Percentiles rank a stretch among this genome's conserved stretches.
Conservation (phyloP, 2,329 filamentous ascomycete genomes). For the Trichophyton verrucosum region DNA sequence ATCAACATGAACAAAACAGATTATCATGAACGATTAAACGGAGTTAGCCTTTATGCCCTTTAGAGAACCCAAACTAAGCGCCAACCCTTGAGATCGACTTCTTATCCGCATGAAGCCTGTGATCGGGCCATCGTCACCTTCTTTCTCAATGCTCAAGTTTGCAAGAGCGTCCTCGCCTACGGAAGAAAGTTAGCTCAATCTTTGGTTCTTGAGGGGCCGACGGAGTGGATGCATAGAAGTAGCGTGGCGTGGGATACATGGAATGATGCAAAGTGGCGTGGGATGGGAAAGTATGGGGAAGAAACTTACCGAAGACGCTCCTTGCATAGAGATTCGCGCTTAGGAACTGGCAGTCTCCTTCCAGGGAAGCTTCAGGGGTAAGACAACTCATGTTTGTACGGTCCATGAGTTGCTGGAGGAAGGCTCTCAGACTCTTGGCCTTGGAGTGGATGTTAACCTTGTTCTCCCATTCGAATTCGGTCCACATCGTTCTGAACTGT, state of each 20-base stretch:
- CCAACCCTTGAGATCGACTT: conserved; percentile 89
- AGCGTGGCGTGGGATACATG: neutral
- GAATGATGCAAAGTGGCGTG: too few species aligned
- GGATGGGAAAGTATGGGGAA: neutral
- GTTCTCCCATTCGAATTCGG: conserved; percentile 99
- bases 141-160: conserved; percentile 95
- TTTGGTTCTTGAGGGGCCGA: neutral
- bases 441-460: conserved; percentile 99
- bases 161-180: conserved; percentile 94
- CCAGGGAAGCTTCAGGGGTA: conserved; percentile 88
- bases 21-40: conserved; percentile 24
- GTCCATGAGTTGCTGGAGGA: conserved; percentile 89
- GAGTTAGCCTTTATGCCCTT: conserved; percentile 75
- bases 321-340: conserved; percentile 93
- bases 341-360: conserved; percentile 95
- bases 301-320: conserved; percentile 86
- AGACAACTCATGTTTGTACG: conserved; percentile 98
- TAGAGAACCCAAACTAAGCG: conserved; percentile 80
- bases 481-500: conserved; percentile 99
- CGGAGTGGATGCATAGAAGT: neutral
- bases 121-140: conserved; percentile 86
- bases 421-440: conserved; percentile 79
- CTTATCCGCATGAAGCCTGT: conserved; percentile 97
- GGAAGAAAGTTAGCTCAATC: conserved; percentile 16
- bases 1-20: conserved; percentile 11